phyloP scores from a whole-genome alignment of 352 stramenopile species.

The Phytophthora fragariae region DNA sequence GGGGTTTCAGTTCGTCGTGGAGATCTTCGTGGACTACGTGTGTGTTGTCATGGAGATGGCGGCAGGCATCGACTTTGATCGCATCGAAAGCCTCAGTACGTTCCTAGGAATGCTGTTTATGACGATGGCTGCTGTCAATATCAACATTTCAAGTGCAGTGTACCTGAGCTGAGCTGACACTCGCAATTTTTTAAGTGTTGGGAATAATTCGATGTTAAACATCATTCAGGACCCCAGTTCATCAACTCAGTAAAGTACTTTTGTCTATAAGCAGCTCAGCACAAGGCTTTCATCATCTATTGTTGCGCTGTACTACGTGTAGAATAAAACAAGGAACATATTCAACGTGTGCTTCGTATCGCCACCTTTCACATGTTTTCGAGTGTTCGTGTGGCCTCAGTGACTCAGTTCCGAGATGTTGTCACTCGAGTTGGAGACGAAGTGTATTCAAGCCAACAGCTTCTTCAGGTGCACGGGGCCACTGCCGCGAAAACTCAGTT shows the following conservation, averaged over 20 bases:
- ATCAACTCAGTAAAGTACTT: neutral
- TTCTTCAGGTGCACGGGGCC: neutral
- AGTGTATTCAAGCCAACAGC: neutral
- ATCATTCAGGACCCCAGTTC: too few relatives aligned
- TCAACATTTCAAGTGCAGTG: conserved; percentile 38
- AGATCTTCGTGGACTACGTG: conserved; percentile 43
- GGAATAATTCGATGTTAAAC: too few relatives aligned
- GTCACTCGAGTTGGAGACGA: neutral
- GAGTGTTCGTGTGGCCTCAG: neutral
- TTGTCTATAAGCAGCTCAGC: neutral
- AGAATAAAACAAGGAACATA: too few relatives aligned
- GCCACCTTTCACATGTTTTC: neutral
- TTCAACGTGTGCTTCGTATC: neutral
- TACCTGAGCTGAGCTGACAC: conserved; percentile 23
- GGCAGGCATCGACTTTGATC: conserved; percentile 35
- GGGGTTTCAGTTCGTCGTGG: conserved; percentile 26
- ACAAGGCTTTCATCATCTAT: neutral
- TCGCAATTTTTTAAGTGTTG: neutral
- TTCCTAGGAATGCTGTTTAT: conserved; percentile 41
- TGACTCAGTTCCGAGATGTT: neutral
- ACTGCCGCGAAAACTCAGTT: neutral
- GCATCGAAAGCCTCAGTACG: conserved; percentile 30
- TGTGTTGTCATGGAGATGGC: conserved; percentile 42
- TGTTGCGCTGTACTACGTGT: neutral
- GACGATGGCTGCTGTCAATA: conserved; percentile 39